A percentile compares a stretch with the other conserved stretches of the same genome.
These are phyloP conservation scores for Raphidocelis subcapitata DNA, from an alignment of 139 green algal species.

Conservation along the genomic window DNA sequence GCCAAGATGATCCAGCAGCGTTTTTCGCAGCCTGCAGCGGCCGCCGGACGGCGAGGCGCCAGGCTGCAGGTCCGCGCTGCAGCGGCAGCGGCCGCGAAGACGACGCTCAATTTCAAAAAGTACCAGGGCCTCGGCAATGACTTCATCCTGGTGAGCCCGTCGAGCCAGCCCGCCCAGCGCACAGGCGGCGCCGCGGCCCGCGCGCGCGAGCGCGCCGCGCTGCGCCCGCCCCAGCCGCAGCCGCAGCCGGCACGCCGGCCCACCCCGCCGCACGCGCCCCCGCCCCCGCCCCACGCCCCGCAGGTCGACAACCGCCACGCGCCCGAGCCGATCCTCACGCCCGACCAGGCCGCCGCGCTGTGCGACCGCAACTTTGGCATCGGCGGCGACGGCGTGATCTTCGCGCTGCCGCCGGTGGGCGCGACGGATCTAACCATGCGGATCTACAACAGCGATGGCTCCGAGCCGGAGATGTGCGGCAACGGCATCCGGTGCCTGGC, in stretches of 20 bases:
- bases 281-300: background rate
- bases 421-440: slow-evolving; percentile 93
- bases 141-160: slow-evolving; percentile 87
- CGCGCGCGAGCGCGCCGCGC: too few species aligned
- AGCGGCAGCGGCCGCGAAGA: slow-evolving; percentile 3
- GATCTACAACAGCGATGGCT: slow-evolving; percentile 98
- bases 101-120: slow-evolving; percentile 77
- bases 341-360: slow-evolving; percentile 78
- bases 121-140: slow-evolving; percentile 99
- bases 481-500: slow-evolving; percentile 98
- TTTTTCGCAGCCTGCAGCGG: too few species aligned
- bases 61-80: slow-evolving; percentile 7
- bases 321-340: slow-evolving; percentile 67
- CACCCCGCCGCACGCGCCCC: background rate
- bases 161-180: background rate
- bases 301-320: slow-evolving; percentile 92
- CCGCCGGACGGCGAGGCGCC: too few species aligned
- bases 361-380: slow-evolving; percentile 98
- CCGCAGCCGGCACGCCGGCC: too few species aligned
- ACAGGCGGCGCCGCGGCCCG: too few species aligned
- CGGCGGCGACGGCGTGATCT: slow-evolving; percentile 95
- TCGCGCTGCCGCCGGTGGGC: slow-evolving; percentile 76
- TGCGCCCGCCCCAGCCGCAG: too few species aligned
- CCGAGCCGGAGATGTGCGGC: slow-evolving; percentile 99
- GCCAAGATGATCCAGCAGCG: too few species aligned